Percentiles rank a stretch among this genome's conserved stretches.
These are phyloP conservation scores for Saccharomycopsis sp. DNA, from an alignment of 805 yeast species.

Conservation along the genomic window DNA sequence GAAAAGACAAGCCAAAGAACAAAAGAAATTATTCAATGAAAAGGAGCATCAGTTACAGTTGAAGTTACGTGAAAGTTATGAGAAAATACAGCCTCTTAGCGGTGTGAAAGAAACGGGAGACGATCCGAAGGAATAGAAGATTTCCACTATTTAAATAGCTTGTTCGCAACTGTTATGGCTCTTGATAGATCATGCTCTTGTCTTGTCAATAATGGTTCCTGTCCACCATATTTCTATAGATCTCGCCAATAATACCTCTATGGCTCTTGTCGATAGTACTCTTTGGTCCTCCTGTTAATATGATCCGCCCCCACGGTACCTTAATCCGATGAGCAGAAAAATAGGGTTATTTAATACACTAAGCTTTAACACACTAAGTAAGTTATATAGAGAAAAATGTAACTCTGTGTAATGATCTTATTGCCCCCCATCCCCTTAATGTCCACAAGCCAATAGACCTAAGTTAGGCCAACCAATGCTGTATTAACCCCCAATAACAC, in stretches of 20 bases:
- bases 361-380: no score
- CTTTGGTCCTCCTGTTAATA: background rate
- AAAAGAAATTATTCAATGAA: slow-evolving; percentile 46
- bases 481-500: no score
- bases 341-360: background rate
- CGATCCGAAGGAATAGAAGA: slow-evolving; percentile 22
- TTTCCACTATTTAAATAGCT: no score
- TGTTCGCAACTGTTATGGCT: no score
- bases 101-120: slow-evolving; percentile 43
- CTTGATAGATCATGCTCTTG: no score
- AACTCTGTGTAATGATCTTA: no score
- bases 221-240: background rate
- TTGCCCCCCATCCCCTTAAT: background rate
- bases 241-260: background rate
- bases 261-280: background rate
- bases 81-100: slow-evolving; percentile 55
- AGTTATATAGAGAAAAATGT: no score
- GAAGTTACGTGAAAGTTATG: slow-evolving; percentile 50
- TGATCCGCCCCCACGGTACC: background rate
- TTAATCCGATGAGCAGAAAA: background rate
- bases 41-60: slow-evolving; percentile 62
- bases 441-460: no score
- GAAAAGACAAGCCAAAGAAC: slow-evolving; percentile 38
- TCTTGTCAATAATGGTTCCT: background rate
- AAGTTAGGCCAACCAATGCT: no score